Evolutionary conservation across 441 rosid genomes (phyloP).

Genomic region (Aleurites moluccanus): DNA sequence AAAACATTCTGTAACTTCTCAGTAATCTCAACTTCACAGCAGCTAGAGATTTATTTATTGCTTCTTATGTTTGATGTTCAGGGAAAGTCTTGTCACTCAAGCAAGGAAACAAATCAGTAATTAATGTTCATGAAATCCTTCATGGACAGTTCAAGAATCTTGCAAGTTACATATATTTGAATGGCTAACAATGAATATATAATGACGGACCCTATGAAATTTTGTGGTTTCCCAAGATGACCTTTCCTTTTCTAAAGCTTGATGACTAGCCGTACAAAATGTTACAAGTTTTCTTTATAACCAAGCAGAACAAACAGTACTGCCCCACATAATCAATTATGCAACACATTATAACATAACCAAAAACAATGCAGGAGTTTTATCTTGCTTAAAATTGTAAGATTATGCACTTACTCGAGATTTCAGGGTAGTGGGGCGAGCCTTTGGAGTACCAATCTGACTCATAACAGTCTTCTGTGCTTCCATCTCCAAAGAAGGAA

Average conservation of each 20-base stretch:
- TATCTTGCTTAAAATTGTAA: slow-evolving; percentile 14
- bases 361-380: neutral
- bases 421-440: slow-evolving; percentile 56
- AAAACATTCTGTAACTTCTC: neutral
- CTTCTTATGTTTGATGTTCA: neutral
- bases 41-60: neutral
- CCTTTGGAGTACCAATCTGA: slow-evolving; percentile 67
- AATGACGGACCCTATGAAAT: too few species aligned
- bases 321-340: neutral
- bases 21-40: neutral
- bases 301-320: neutral
- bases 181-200: neutral
- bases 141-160: neutral
- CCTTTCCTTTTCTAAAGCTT: neutral
- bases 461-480: slow-evolving; percentile 67
- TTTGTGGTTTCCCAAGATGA: neutral
- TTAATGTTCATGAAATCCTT: neutral
- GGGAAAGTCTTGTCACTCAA: slow-evolving; percentile 7
- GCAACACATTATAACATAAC: neutral
- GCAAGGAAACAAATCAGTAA: neutral
- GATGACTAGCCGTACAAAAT: neutral
- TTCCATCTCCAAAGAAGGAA: slow-evolving; percentile 95
- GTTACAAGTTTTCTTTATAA: neutral
- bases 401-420: slow-evolving; percentile 67
- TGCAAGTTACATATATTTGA: slow-evolving; percentile 1